Base-by-base conservation (phyloP, 495 filamentous ascomycete species). In the Thermothielavioides terrestris region DNA sequence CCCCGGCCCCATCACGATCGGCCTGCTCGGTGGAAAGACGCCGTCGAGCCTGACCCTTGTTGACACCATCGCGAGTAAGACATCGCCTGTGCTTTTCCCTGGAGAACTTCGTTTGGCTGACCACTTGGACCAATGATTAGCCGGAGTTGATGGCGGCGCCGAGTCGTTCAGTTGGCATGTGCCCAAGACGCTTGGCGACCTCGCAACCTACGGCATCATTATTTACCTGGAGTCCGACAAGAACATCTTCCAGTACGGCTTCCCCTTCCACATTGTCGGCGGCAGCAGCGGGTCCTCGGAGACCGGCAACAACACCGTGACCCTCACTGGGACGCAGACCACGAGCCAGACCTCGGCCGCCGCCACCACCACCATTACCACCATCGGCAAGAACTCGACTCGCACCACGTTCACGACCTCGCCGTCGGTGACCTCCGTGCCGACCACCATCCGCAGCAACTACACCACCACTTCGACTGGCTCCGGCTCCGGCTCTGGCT, bases 221-320 rank as follows among this genome's bases (percentile, higher is more conserved):
- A 63, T 76, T 58, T 53, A 51, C 38, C 57, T 58, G 34, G 65
- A 67, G 21, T 50, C 54, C 52, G 50, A 72, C 54, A 21, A 42
- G 10, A 40, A 18, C n/a, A 59, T 65, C 54, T 75, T 70, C 68
- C 73, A 76, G 64, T 76, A 69, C 68, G 65, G 65, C 17, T 71
- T 71, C 68, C 72, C 73, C 36, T 76, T 76, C 66, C 31, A 58
- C 53, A 72, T 76, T 59, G 37, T 26, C 43, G 50, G 42, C 52
- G 47, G 46, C 53, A 20, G 40, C 28, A 41, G 53, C 49, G 23
- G n/a, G n/a, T n/a, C n/a, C n/a, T n/a, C n/a, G n/a, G n/a, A 41
- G 18, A 34, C 44, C 44, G 30, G 43, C 43, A 20, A 7, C 43
- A 1, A 2, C 12, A 11, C 6, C 30, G 32, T 21, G 42, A 51